phyloP scores from a whole-genome alignment of 495 filamentous ascomycete genomes.

The Mytilinidion resinicola region DNA sequence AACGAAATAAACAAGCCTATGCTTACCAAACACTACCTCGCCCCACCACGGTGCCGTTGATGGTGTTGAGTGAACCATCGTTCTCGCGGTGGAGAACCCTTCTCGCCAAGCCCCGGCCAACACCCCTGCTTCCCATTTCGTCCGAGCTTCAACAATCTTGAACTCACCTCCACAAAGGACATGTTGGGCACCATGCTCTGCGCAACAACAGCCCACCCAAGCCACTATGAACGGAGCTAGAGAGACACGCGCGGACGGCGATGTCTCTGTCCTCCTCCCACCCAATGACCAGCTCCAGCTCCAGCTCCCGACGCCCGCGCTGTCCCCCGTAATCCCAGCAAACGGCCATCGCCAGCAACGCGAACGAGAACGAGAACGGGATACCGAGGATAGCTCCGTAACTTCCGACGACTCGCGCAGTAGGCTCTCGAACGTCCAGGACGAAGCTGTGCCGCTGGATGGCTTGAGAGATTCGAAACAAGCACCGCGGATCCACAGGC shows the following conservation, averaged over 20 bases:
- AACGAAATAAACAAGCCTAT: too few relatives aligned
- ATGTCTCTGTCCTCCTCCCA: neutral
- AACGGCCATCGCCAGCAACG: neutral
- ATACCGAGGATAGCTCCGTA: neutral
- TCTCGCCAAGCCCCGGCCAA: too few relatives aligned
- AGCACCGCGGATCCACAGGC: constrained; percentile 15
- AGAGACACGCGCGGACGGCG: constrained; percentile 5
- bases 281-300: constrained; percentile 2
- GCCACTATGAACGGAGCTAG: neutral
- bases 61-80: too few relatives aligned
- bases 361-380: neutral
- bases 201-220: neutral
- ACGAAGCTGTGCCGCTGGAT: constrained; percentile 19
- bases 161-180: neutral
- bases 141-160: too few relatives aligned
- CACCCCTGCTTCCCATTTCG: too few relatives aligned
- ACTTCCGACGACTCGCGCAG: neutral
- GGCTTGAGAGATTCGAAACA: constrained; percentile 4
- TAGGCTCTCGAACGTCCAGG: constrained; percentile 8
- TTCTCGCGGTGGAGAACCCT: too few relatives aligned
- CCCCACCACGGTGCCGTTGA: too few relatives aligned
- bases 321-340: constrained; percentile 6
- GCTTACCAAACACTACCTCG: too few relatives aligned
- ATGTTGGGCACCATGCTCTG: neutral
- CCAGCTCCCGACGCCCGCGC: constrained; percentile 20